Evolutionary conservation across 2,329 filamentous ascomycete species (phyloP).

Genomic region (Aspergillus quadrilineatus): DNA sequence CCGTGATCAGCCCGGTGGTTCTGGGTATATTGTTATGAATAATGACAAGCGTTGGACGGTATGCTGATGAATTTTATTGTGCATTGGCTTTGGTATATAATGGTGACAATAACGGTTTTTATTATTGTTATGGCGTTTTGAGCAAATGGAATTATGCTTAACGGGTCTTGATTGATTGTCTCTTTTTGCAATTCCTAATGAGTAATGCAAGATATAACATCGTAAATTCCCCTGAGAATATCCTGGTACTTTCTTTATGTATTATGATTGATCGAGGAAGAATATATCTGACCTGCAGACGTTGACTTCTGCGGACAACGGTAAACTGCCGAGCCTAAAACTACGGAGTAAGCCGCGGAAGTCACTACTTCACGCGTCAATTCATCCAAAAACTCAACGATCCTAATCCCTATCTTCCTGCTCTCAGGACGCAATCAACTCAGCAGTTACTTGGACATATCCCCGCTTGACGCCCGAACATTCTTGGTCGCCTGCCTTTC

Average conservation of each 20-base stretch:
- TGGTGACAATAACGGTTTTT: neutral
- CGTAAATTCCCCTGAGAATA: neutral
- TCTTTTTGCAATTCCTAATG: neutral
- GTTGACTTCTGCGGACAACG: neutral
- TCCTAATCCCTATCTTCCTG: neutral
- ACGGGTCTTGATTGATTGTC: neutral
- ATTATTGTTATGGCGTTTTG: constrained; percentile 1
- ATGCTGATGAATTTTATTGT: neutral
- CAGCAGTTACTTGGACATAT: neutral
- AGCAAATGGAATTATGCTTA: neutral
- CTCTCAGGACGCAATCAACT: constrained; percentile 7
- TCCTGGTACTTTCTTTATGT: neutral
- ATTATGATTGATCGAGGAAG: neutral
- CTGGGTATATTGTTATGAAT: constrained; percentile 6
- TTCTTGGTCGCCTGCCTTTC: constrained; percentile 16
- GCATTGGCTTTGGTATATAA: neutral
- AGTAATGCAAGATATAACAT: constrained; percentile 1
- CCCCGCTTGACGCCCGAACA: constrained; percentile 19
- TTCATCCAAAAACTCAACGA: neutral
- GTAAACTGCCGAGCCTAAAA: constrained; percentile 5
- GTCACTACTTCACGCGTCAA: constrained; percentile 3
- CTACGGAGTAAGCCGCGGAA: constrained; percentile 6
- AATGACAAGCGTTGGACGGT: neutral
- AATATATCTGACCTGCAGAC: neutral
- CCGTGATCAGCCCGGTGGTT: neutral